Evolutionary conservation across 2,329 filamentous ascomycete species (phyloP).

Genomic region (Calonectria crousiana): DNA sequence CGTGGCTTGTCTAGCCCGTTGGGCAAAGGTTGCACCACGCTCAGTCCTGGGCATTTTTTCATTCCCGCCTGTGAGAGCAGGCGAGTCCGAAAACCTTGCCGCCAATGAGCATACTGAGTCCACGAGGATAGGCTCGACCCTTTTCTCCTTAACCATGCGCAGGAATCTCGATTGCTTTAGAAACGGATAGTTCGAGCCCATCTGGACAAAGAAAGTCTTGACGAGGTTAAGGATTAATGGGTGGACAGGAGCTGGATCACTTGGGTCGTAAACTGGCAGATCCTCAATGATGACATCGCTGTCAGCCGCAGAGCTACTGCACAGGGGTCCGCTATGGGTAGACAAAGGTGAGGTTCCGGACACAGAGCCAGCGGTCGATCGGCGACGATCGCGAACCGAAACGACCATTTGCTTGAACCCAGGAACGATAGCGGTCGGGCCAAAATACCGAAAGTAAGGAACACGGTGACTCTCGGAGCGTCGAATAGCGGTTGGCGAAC

Average conservation of each 20-base stretch:
- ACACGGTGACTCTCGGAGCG: constrained; percentile 73
- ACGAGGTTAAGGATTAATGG: constrained; percentile 82
- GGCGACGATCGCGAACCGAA: constrained; percentile 75
- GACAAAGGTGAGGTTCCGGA: constrained; percentile 65
- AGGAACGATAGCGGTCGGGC: constrained; percentile 89
- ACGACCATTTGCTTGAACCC: constrained; percentile 95
- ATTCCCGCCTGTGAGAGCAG: constrained; percentile 60
- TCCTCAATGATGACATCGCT: constrained; percentile 62
- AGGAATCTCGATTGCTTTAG: constrained; percentile 79
- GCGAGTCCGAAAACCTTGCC: constrained; percentile 80
- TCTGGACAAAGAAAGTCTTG: constrained; percentile 83
- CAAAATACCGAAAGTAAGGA: constrained; percentile 92
- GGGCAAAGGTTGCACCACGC: constrained; percentile 82
- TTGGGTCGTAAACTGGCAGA: constrained; percentile 81
- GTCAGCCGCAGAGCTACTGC: constrained; percentile 57
- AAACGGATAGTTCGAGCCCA: constrained; percentile 90
- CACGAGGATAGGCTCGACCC: constrained; percentile 85
- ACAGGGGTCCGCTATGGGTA: constrained; percentile 47
- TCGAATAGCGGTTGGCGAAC: constrained; percentile 59
- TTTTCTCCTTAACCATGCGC: constrained; percentile 82
- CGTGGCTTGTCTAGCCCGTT: constrained; percentile 84
- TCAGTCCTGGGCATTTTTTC: constrained; percentile 70
- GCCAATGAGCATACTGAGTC: constrained; percentile 87
- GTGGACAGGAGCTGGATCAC: constrained; percentile 77
- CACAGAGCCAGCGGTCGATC: constrained; percentile 69